These are phyloP conservation scores for Cantharellus cinnabarinus DNA, from an alignment of 768 basidiomycete genomes.

Conservation along the genomic window DNA sequence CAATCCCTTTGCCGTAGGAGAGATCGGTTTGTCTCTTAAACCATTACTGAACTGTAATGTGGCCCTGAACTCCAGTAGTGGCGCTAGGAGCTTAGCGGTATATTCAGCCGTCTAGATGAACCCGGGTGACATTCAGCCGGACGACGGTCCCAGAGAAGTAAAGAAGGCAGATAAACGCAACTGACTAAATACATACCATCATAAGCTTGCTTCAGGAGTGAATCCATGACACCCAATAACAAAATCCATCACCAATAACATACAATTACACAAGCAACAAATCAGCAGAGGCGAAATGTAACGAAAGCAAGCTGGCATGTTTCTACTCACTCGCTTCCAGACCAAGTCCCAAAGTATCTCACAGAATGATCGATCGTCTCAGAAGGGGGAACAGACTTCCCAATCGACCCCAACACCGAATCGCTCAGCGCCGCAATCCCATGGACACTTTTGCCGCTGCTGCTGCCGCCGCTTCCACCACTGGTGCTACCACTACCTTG, in stretches of 20 bases:
- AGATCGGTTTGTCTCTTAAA: slow-evolving; percentile 19
- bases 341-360: slow-evolving; percentile 63
- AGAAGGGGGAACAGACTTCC: slow-evolving; percentile 29
- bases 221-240: background rate
- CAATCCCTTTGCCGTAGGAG: slow-evolving; percentile 23
- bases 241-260: background rate
- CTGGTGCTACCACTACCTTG: too few species aligned
- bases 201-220: background rate
- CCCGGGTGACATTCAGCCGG: background rate
- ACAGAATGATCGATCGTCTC: slow-evolving; percentile 51
- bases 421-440: slow-evolving; percentile 26
- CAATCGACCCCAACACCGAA: slow-evolving; percentile 31
- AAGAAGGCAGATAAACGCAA: background rate
- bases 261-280: background rate
- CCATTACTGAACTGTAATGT: slow-evolving; percentile 45
- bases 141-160: background rate
- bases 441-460: too few species aligned
- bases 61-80: slow-evolving; percentile 47
- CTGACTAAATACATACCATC: background rate
- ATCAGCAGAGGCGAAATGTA: too few species aligned
- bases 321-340: slow-evolving; percentile 59
- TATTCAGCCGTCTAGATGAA: slow-evolving; percentile 46
- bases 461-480: too few species aligned
- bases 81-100: slow-evolving; percentile 45
- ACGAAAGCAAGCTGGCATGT: background rate